Evolutionary conservation across 345 rosid genomes (phyloP), one percentile per base, ranked within the genome.

Genomic region (Salix exigua): DNA sequence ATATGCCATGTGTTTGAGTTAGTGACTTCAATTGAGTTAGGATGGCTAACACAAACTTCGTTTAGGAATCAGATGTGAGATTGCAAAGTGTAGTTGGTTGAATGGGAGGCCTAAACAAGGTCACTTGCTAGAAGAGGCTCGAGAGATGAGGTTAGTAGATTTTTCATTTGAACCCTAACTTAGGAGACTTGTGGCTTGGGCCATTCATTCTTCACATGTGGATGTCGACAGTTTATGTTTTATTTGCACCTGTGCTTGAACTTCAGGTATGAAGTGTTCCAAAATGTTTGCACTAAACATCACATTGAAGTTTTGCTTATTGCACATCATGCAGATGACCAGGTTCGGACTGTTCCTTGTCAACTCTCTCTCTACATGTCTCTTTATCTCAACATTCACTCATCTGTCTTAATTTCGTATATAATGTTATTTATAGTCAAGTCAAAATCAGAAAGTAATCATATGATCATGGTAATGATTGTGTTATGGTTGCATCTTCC

Each of bases 291-390:
- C 77, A 64, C 81, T 23, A 78, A 79, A 70, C 84, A 88, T 51
- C 92, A 79, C 83, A 85, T 86, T 66, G 74, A 86, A n/a, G 96
- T 92, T 75, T 84, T 95, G 72, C 94, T 95, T 80, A 84, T 93
- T 85, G 99, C 97, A 2, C 99, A 95, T 84, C 99, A 91, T 71
- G 91, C 93, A 33, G 97, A 91, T 82, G 99, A 93, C 78, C 99
- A 93, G 98, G 98, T 90, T 76, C 71, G 75, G 38, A 73, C 30
- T 17, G 51, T 25, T 23, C 7, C 64, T 4, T 53, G 26, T 75
- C 55, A 74, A 2, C 51, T 69, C 44, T 42, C 60, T 31, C 18
- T 68, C 14, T 73, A 23, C 25, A 28, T 19, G 70, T 37, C 0
- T 51, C 33, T 68, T 11, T 19, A 60, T 60, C 66, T 17, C 48